Base-by-base conservation (phyloP, 306 rosid genomes). In the cucumber (Cucumis sativus) region DNA sequence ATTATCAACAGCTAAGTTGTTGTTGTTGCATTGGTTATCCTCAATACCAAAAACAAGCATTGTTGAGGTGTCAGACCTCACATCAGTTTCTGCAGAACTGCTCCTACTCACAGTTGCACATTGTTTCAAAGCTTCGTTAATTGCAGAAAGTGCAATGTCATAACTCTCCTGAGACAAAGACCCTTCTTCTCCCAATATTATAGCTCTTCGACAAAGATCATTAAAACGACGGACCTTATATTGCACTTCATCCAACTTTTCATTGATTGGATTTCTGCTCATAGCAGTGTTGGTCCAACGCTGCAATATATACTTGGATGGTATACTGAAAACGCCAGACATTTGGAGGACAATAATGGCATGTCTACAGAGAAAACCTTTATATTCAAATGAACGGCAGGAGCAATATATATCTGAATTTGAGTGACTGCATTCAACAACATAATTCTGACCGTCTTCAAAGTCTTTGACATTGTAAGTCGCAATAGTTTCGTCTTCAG, bases 131-230 rank as follows among this genome's bases (percentile, higher is more conserved):
- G 80, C 80, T 49, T 78, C 80, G 28, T 78, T 65, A 35, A 78
- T 49, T 33, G 80, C 65, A 52, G 61, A 49, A 16, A 65, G 80
- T 52, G 80, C 80, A 33, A 78, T 52, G 7, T 78, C 80, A 52
- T 78, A 78, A 78, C 80, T 78, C 21, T 78, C 80, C 52, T 78
- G 80, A 65, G 80, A 78, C 47, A 78, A 30, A 23, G 80, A 78
- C 49, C 80, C 80, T 66, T 78, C 80, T 78, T 78, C 80, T 20
- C 80, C 80, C 54, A 78, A 65, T 78, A 78, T 78, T 63, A 78
- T 78, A 45, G 80, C 80, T 37, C 80, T 17, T 52, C 54, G 74
- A 78, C 80, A 65, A 11, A 78, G 72, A 39, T 78, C 80, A 65
- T 78, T 78, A 54, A 57, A 66, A 64, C 80, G 74, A 30, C 80